These are phyloP conservation scores for Fusarium phyllophilum DNA, from an alignment of 2,329 filamentous ascomycete genomes.

Conservation along the genomic window DNA sequence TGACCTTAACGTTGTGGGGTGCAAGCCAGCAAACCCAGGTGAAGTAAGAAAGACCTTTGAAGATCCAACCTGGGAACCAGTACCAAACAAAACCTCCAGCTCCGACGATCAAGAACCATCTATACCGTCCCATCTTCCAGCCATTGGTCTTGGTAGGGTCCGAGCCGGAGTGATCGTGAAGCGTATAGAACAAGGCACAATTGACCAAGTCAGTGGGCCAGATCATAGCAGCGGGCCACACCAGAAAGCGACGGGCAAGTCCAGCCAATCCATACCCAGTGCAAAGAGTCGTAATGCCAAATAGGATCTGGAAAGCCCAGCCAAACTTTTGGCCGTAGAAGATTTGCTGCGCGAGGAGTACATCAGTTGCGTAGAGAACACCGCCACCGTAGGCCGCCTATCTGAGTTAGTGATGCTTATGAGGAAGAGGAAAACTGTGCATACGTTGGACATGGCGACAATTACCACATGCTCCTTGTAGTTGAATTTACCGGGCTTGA, in stretches of 20 bases:
- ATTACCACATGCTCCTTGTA: slow-evolving; percentile 71
- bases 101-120: slow-evolving; percentile 69
- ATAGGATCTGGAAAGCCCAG: slow-evolving; percentile 64
- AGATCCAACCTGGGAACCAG: slow-evolving; percentile 71
- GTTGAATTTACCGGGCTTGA: slow-evolving; percentile 68
- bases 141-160: slow-evolving; percentile 64
- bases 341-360: slow-evolving; percentile 60
- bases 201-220: slow-evolving; percentile 67
- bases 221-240: slow-evolving; percentile 66
- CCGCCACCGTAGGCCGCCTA: slow-evolving; percentile 68
- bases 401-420: slow-evolving; percentile 28
- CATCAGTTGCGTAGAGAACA: slow-evolving; percentile 65
- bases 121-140: slow-evolving; percentile 72
- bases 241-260: slow-evolving; percentile 62
- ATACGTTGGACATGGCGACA: slow-evolving; percentile 72
- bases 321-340: slow-evolving; percentile 68
- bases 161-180: slow-evolving; percentile 57
- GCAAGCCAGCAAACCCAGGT: slow-evolving; percentile 71
- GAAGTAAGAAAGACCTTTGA: slow-evolving; percentile 70
- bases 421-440: slow-evolving; percentile 37
- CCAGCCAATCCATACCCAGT: slow-evolving; percentile 69
- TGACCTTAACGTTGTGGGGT: slow-evolving; percentile 68
- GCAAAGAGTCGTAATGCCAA: slow-evolving; percentile 64
- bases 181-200: slow-evolving; percentile 61
- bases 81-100: slow-evolving; percentile 64